Percentiles rank a stretch among this genome's conserved stretches.
These are phyloP conservation scores for Jamesozyma lodderae DNA, from an alignment of 805 yeast genomes.

Conservation along the genomic window DNA sequence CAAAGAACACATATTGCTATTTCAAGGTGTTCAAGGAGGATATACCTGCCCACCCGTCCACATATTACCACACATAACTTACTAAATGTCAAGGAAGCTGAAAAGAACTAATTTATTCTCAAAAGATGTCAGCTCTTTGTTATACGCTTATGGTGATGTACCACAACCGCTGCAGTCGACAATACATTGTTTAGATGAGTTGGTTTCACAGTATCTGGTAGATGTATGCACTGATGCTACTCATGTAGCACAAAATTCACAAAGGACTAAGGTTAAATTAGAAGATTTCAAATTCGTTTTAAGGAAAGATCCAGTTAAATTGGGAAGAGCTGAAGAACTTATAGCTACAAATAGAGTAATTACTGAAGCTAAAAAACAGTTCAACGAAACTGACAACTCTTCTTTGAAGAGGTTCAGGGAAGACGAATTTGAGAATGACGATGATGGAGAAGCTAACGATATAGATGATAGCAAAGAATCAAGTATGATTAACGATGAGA, in stretches of 20 bases:
- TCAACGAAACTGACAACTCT: constrained; percentile 52
- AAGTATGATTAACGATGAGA: constrained; percentile 3
- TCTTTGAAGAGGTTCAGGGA: constrained; percentile 24
- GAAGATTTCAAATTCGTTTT: constrained; percentile 68
- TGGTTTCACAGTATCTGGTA: constrained; percentile 52
- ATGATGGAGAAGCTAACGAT: constrained; percentile 20
- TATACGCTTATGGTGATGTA: constrained; percentile 69
- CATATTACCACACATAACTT: too few species aligned
- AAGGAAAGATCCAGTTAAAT: constrained; percentile 54
- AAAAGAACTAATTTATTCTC: constrained; percentile 38
- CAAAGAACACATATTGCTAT: too few species aligned
- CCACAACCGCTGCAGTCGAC: constrained; percentile 59
- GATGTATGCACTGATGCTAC: constrained; percentile 51
- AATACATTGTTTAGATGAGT: constrained; percentile 56
- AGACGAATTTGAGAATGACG: constrained; percentile 24
- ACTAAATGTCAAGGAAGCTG: constrained; percentile 21
- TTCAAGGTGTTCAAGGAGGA: too few species aligned
- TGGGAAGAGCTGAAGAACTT: constrained; percentile 62
- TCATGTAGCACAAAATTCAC: constrained; percentile 41
- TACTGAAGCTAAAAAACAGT: constrained; percentile 55
- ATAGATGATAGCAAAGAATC: constrained; percentile 16
- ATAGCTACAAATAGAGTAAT: constrained; percentile 51
- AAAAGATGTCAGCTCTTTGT: constrained; percentile 45
- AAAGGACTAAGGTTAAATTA: constrained; percentile 53
- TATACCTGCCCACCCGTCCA: too few species aligned